Conservation (phyloP, 1,139 yeast genomes). For the Geotrichum bryndzae region DNA sequence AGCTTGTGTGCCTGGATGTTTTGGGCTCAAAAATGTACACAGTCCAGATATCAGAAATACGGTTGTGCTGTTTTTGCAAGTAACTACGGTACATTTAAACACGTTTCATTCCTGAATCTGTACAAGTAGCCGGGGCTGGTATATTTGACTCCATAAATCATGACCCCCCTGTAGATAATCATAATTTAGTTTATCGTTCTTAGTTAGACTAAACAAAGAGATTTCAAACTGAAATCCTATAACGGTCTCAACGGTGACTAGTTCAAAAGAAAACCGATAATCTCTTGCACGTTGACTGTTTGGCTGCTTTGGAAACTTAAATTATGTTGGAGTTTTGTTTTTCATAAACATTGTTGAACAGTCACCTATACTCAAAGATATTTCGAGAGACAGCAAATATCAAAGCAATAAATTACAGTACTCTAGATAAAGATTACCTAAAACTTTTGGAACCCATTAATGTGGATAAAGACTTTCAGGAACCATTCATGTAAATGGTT, state of each 20-base stretch:
- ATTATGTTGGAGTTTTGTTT: background rate
- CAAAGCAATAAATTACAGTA: too few species aligned
- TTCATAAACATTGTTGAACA: background rate
- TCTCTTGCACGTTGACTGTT: background rate
- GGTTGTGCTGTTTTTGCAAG: background rate
- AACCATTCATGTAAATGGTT: too few species aligned
- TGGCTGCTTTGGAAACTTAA: background rate
- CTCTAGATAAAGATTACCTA: too few species aligned
- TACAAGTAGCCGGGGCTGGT: background rate
- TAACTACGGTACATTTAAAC: background rate
- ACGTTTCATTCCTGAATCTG: background rate
- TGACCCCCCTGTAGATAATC: background rate
- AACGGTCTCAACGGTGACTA: background rate
- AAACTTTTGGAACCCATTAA: too few species aligned
- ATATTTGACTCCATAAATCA: background rate
- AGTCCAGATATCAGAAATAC: too few species aligned
- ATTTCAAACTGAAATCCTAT: background rate
- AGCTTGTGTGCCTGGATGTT: too few species aligned
- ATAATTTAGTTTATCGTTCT: background rate
- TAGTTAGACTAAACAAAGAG: background rate
- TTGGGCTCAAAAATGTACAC: too few species aligned
- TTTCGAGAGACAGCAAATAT: too few species aligned
- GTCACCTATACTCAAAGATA: too few species aligned
- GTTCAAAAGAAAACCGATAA: background rate
- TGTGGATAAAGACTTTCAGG: too few species aligned